Conservation (phyloP, 768 basidiomycete species). For the Phaeotremella skinneri region DNA sequence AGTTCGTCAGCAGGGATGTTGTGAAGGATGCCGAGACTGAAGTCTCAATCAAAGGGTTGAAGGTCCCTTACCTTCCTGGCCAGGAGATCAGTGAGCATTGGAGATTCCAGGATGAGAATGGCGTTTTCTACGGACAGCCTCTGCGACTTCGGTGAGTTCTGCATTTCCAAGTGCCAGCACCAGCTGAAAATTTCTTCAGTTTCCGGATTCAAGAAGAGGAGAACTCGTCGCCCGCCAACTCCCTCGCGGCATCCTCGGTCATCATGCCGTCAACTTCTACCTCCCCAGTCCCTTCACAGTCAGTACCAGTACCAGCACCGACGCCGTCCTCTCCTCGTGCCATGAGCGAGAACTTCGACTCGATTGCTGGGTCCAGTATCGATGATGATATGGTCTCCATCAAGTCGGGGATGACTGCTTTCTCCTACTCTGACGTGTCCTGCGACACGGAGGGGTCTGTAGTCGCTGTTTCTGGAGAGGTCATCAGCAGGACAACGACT, state of each 20-base stretch:
- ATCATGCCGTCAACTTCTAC: slow-evolving; percentile 39
- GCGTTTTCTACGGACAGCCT: slow-evolving; percentile 42
- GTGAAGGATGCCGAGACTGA: slow-evolving; percentile 35
- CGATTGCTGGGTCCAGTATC: too few species aligned
- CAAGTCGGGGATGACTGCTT: background rate
- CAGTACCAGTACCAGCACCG: background rate
- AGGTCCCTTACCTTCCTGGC: slow-evolving; percentile 33
- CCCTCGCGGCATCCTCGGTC: slow-evolving; percentile 37
- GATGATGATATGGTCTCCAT: background rate
- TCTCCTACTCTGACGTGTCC: background rate
- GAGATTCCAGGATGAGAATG: slow-evolving; percentile 43
- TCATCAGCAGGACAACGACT: background rate
- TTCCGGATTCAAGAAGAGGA: slow-evolving; percentile 30
- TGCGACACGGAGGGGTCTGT: background rate
- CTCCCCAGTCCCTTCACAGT: background rate
- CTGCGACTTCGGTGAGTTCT: slow-evolving; percentile 42
- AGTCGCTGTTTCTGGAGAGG: background rate
- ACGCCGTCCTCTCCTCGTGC: background rate
- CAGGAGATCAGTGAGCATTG: slow-evolving; percentile 40
- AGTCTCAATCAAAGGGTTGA: slow-evolving; percentile 31
- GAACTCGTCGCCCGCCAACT: slow-evolving; percentile 18
- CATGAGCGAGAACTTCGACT: background rate
- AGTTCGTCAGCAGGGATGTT: slow-evolving; percentile 25
- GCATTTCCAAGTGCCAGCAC: background rate
- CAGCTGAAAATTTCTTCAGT: background rate